Base-by-base conservation (phyloP, 73 alveolate species). In the Tetrahymena elliotti region DNA sequence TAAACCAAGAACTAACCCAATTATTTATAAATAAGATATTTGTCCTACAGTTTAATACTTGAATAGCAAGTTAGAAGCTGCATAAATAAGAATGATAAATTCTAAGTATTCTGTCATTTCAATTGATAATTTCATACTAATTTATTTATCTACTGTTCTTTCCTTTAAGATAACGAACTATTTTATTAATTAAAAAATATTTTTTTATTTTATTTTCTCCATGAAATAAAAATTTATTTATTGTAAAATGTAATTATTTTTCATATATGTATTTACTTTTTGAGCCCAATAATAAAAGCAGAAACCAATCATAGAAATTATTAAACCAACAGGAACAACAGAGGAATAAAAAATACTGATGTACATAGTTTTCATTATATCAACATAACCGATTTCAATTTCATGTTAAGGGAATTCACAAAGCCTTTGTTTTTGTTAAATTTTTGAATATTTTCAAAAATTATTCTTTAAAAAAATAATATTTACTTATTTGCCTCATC, bases 261-360 rank as follows among this genome's bases (percentile, higher is more conserved):
- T n/a, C n/a, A n/a, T n/a, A n/a, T n/a, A n/a, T n/a, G n/a, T n/a
- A n/a, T 2, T 0, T 94, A 94, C 95, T 35, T 94, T 94, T 84
- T 94, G 92, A 20, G 96, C 95, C 31, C 53, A 92, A 52, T 84
- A 94, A 88, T 84, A 84, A 8, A 94, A 47, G 33, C 93, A 93
- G 9, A 94, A 92, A 18, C 96, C 96, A 2, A 94, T 38, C 93
- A 94, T 84, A 52, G 95, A 41, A 33, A 92, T 39, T 0, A 94
- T 94, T 36, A 84, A 88, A 6, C 95, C 96, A 22, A 94, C 96
- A 31, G 96, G 96, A 27, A 92, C 93, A 12, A 94, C 83, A 13
- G 96, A 94, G 47, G 96, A 41, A 35, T 94, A 94, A 52, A 94
- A 94, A 94, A 94, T 84, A 20, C 95, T 94, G 37, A 94, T 94